Evolutionary conservation across 148 eudicot species (phyloP).

Genomic region (Silene uniflora): DNA sequence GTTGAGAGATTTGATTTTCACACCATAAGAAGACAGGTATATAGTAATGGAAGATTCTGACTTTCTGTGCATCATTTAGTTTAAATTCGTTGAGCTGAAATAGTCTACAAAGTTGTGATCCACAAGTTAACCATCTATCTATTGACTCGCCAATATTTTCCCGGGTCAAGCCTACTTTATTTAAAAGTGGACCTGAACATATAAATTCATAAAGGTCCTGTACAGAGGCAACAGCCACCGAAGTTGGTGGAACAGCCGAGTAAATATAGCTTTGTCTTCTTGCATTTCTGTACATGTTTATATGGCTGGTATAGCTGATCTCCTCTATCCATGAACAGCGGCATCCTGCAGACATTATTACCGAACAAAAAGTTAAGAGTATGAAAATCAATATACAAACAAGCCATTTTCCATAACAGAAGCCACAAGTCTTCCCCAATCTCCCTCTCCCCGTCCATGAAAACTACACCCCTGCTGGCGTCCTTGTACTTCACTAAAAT

Average conservation of each 20-base stretch:
- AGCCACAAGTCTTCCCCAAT: neutral
- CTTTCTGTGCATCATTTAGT: conserved; percentile 74
- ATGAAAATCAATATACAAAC: neutral
- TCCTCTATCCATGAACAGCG: conserved; percentile 62
- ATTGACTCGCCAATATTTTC: conserved; percentile 73
- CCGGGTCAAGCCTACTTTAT: conserved; percentile 54
- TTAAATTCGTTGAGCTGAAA: conserved; percentile 69
- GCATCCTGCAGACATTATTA: conserved; percentile 38
- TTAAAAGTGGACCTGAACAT: conserved; percentile 82
- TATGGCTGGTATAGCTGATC: conserved; percentile 21
- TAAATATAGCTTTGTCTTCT: conserved; percentile 40
- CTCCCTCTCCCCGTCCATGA: neutral
- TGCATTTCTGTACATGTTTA: conserved; percentile 29
- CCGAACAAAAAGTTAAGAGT: conserved; percentile 7
- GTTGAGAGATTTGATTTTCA: conserved; percentile 69
- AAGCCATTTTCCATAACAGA: neutral
- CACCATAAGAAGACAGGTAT: conserved; percentile 95
- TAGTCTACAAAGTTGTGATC: conserved; percentile 64
- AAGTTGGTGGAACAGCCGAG: conserved; percentile 41
- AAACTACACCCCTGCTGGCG: neutral
- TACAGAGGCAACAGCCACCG: conserved; percentile 64
- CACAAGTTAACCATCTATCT: conserved; percentile 76
- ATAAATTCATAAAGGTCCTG: conserved; percentile 76
- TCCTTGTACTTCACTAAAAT: neutral
- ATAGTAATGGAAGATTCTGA: conserved; percentile 84